Evolutionary conservation across 352 stramenopile species (phyloP), one percentile per base, ranked within the genome.

Genomic region (Phytopythium cucurbitacearum): DNA sequence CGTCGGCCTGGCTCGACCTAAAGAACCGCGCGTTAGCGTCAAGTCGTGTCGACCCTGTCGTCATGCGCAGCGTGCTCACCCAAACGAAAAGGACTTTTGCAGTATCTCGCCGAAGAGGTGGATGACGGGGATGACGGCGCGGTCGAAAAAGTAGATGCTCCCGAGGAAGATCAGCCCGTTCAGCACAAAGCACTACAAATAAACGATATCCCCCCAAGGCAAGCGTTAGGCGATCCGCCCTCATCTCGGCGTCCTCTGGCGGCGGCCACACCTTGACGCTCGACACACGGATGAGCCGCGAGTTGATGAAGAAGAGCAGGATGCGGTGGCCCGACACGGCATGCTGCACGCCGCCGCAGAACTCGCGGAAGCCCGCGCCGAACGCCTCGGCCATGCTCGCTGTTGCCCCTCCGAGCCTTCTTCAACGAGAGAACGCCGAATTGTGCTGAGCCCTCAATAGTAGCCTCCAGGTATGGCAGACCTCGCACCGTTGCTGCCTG

Each of bases 61-160:
- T 21, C 32, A n/a, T n/a, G 0, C 11, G 3, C 28, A 35, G 13
- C 3, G 34, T 28, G 38, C 64, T 39, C 48, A 92, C 82, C 71
- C 73, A 36, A 87, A 69, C 13, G 79, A 73, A 41, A 92, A 85
- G 7, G 78, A 75, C 28, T 60, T 69, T 48, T 93, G 76, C 59
- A 95, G 70, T 43, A 92, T 67, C 59, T 94, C 76, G 34, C 85
- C 85, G 61, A 95, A 92, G 57, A 95, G 60, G 57, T 95, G 85
- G 53, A 95, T 95, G 10, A 95, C 76, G 8, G 85, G 85, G 53
- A 95, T 92, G 48, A 95, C 82, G 21, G 72, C 79, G 49, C 59
- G 65, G 48, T 94, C 81, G 52, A 95, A 95, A 64, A 95, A 95
- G 73, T 89, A 95, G 47, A 95, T 95, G 60, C 83, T 94, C 40